phyloP scores from a whole-genome alignment of 1,139 yeast species.

The Blastobotrys persicus region DNA sequence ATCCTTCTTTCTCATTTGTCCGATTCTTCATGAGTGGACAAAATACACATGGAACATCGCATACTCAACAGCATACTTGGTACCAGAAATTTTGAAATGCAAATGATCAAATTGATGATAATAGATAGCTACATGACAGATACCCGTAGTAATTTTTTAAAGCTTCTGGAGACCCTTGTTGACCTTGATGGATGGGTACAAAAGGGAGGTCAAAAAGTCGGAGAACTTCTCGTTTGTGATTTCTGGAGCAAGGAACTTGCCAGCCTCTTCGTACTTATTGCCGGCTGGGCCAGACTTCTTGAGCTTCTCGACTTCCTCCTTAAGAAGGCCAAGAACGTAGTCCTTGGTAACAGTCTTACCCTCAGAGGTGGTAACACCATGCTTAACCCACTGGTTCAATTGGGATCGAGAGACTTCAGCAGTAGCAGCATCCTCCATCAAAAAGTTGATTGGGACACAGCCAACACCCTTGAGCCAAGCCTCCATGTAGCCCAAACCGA shows the following conservation, averaged over 20 bases:
- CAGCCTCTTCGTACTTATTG: slow-evolving; percentile 51
- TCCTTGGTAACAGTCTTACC: slow-evolving; percentile 59
- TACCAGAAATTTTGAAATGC: too few relatives aligned
- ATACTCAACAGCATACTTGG: too few relatives aligned
- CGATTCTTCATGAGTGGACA: too few relatives aligned
- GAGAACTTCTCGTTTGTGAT: slow-evolving; percentile 63
- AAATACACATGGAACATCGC: too few relatives aligned
- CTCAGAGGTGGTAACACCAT: slow-evolving; percentile 60
- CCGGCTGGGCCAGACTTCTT: slow-evolving; percentile 52
- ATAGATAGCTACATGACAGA: neutral
- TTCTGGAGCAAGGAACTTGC: slow-evolving; percentile 61
- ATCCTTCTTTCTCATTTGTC: too few relatives aligned
- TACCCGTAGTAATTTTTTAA: too few relatives aligned
- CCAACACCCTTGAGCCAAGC: slow-evolving; percentile 82
- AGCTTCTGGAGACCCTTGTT: slow-evolving; percentile 25
- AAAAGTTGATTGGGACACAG: slow-evolving; percentile 76
- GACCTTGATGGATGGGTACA: slow-evolving; percentile 33
- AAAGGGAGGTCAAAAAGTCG: slow-evolving; percentile 58
- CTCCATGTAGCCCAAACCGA: slow-evolving; percentile 75
- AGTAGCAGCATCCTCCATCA: slow-evolving; percentile 88
- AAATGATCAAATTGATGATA: neutral
- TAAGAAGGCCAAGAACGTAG: slow-evolving; percentile 53
- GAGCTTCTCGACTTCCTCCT: slow-evolving; percentile 62
- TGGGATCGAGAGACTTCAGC: slow-evolving; percentile 84
- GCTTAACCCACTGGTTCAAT: slow-evolving; percentile 82